phyloP scores from a whole-genome alignment of 345 rosid genomes.

The Cardamine occulta region DNA sequence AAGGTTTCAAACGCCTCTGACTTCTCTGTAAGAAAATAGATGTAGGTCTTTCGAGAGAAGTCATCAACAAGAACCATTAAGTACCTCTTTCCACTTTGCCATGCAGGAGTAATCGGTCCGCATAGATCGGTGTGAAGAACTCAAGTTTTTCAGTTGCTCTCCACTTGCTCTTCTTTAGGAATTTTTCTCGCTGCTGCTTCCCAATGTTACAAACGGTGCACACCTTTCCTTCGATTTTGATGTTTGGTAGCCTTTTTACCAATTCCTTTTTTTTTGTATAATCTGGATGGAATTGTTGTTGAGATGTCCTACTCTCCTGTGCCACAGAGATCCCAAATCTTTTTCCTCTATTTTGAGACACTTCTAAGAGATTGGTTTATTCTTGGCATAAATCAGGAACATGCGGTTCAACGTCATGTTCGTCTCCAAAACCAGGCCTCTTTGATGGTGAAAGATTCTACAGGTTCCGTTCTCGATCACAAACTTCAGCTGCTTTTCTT shows the following conservation, averaged over 20 bases:
- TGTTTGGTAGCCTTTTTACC: background rate
- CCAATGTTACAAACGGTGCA: background rate
- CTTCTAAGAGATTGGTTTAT: accelerated
- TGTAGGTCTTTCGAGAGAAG: background rate
- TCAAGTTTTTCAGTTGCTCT: background rate
- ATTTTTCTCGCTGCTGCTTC: background rate
- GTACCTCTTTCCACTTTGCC: background rate
- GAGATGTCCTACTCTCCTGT: background rate
- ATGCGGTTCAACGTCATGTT: background rate
- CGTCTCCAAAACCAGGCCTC: background rate
- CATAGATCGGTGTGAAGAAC: background rate
- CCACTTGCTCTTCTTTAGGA: background rate
- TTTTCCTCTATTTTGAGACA: background rate
- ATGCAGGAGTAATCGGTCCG: background rate
- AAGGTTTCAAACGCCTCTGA: background rate
- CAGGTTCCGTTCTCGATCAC: background rate
- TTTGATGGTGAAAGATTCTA: background rate
- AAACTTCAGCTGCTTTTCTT: background rate
- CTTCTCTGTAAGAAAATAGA: background rate
- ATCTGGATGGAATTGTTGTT: background rate
- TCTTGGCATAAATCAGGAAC: background rate
- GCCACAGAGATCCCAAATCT: background rate
- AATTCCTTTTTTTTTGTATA: background rate
- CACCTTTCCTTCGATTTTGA: accelerated
- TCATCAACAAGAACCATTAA: background rate